Base-by-base conservation (phyloP, 73 alveolate species). In the Diophrys sp. region DNA sequence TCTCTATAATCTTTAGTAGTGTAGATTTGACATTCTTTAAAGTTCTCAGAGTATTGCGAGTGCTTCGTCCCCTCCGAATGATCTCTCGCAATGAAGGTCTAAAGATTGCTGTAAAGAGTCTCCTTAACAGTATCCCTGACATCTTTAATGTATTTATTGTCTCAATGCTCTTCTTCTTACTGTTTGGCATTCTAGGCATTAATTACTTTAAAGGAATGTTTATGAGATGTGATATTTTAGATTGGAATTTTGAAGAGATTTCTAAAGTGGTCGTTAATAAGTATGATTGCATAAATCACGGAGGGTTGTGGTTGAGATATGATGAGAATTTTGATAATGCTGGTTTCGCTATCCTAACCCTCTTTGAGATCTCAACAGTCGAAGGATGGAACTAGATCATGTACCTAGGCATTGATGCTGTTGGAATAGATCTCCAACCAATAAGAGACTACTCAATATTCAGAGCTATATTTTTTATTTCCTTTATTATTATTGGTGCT, bases 161-260 rank as follows among this genome's bases (percentile, higher is more conserved):
- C 31, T 44, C 82, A 53, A 0, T 77, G 23, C 83, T 90, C 32
- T 86, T 87, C 71, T 87, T 73, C 68, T 71, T 90, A 8, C 54
- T 90, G 14, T 90, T 90, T 77, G 94, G 91, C 25, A 87, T 90
- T 54, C 82, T 87, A 31, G 94, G 92, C 5, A 88, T 89, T 25
- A 87, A 75, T 70, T 77, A 27, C 54, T 90, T 90, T 69, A 90
- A 90, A 53, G 96, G 96, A 8, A 82, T 75, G 0, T 82, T 81
- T 62, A 81, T 76, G 67, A 62, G 66, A 31, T 90, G 94, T 77
- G 30, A 2, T 62, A 23, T 23, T 2, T 76, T 83, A 31, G 30
- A 69, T 8, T 2, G 29, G 1, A 74, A 11, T 0, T 57, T 71
- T 34, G 76, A 69, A 2, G 56, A 69, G n/a, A 14, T 27, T 5